Base-by-base conservation (phyloP, 192 early-diverging fungal genomes). In the Rhizoclosmatium globosum region DNA sequence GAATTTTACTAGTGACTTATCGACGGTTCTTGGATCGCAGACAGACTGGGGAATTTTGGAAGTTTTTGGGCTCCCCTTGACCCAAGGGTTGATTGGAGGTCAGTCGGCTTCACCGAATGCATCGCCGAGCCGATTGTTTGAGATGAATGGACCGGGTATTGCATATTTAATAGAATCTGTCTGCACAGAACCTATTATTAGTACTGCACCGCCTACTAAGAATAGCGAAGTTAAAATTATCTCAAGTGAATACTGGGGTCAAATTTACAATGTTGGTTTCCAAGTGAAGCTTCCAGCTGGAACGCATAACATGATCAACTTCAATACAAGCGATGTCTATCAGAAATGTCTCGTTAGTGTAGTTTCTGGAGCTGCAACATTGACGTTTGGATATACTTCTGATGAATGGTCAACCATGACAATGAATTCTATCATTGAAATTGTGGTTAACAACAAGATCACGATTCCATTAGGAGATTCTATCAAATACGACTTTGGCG, bases 1-100 rank as follows among this genome's bases (percentile, higher is more conserved):
- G 70, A 72, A 48, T 72, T 72, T 57, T 39, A 58, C 70, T 17
- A n/a, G 15, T 19, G 70, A 57, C 53, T n/a, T 72, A 15, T 9
- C 31, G 9, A 48, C 19, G 46, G 50, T 9, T 13, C 19, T 57
- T n/a, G 11, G 15, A 31, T 47, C 17, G n/a, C 11, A 72, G 4
- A 39, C n/a, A 6, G 70, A 72, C 11, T 72, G 38, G 21, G 47
- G 48, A 21, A 58, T 57, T 48, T n/a, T 72, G 9, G 48, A 72
- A 31, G 15, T 53, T 15, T 48, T 57, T 41, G 70, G 70, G 4
- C 41, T 72, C 6, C 70, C 70, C 4, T 19, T 72, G 7, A 41
- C 21, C 4, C 6, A 13, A n/a, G 70, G 70, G 41, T 15, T 72
- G 13, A 58, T 72, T 48, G 70, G 70, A 15, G 70, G 70, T 7